Evolutionary conservation across 805 yeast genomes (phyloP).

Genomic region (Teunomyces kruisii): DNA sequence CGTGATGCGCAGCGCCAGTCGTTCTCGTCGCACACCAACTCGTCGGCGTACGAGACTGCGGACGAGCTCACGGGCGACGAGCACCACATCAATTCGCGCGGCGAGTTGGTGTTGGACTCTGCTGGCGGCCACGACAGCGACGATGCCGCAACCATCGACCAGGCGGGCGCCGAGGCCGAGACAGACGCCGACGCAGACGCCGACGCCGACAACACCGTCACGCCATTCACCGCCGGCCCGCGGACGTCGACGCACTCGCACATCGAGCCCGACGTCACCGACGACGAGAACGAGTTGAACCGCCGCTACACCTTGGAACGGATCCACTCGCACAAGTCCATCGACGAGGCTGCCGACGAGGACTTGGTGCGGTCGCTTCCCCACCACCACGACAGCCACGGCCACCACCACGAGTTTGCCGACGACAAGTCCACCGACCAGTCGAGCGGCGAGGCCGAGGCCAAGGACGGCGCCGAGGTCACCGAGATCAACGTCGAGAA

Average conservation of each 20-base stretch:
- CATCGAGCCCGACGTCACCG: not conserved
- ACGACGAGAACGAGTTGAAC: conserved; percentile 15
- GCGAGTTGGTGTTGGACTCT: not conserved
- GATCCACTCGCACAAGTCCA: conserved; percentile 15
- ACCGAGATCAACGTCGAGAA: conserved; percentile 16
- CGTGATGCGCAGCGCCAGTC: conserved; percentile 16
- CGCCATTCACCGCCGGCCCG: not conserved
- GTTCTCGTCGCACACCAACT: conserved; percentile 20
- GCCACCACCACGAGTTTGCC: not conserved
- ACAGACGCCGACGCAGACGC: not conserved
- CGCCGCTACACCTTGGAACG: conserved; percentile 18
- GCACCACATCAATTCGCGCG: not conserved
- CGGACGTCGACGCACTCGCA: not conserved
- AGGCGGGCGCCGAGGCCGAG: not conserved
- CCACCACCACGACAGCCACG: too few relatives aligned
- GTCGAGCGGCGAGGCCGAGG: not conserved
- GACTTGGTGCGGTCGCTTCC: conserved; percentile 8
- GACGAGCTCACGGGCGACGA: conserved; percentile 16
- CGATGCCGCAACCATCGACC: conserved; percentile 2
- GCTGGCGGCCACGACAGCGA: conserved; percentile 3
- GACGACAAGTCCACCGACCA: not conserved
- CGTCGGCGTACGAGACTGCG: conserved; percentile 38
- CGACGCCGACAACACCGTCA: conserved; percentile 1
- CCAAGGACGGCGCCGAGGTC: not conserved
- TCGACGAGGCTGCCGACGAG: conserved; percentile 17